Percentiles rank a stretch among this genome's conserved stretches.
Conservation (phyloP, 78 protist species). For the Cyanophora paradoxa region DNA sequence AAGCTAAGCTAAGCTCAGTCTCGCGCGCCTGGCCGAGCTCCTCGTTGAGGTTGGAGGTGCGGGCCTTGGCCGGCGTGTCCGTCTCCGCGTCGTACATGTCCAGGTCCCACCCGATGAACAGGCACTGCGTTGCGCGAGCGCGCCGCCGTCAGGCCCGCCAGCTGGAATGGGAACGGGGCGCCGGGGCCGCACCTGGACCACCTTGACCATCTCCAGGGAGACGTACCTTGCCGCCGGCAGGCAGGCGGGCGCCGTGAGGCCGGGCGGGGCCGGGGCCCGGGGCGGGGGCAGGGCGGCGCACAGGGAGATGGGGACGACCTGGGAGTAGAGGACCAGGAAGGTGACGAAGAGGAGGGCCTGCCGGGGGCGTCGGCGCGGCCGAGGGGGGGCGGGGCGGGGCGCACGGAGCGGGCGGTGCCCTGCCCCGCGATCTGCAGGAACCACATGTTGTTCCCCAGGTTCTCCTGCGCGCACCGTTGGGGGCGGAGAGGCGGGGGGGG, state of each 20-base stretch:
- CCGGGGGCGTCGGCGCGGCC: too few species aligned
- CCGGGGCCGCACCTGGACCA: conserved; percentile 53
- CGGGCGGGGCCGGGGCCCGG: neutral
- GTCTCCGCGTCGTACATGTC: conserved; percentile 58
- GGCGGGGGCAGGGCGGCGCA: neutral
- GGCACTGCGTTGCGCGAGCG: too few species aligned
- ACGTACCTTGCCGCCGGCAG: too few species aligned
- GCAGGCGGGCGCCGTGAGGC: too few species aligned
- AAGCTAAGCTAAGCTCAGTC: too few species aligned
- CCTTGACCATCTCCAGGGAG: conserved; percentile 77
- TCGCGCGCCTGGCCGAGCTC: conserved; percentile 77
- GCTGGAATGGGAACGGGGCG: too few species aligned
- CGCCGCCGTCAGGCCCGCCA: too few species aligned
- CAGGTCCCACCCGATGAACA: conserved; percentile 46
- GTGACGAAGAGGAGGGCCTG: conserved; percentile 31
- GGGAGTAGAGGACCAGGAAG: conserved; percentile 77
- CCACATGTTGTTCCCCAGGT: neutral
- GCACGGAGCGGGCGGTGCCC: too few species aligned
- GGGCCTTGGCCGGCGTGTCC: conserved; percentile 56
- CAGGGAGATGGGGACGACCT: conserved; percentile 77
- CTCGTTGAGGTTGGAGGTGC: conserved; percentile 76
- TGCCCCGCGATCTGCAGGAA: too few species aligned
- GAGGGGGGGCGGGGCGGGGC: too few species aligned
- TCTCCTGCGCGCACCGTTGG: neutral
- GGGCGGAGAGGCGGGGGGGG: too few species aligned